Evolutionary conservation across 306 rosid species (phyloP).

Genomic region (Cicer chorassanicum): DNA sequence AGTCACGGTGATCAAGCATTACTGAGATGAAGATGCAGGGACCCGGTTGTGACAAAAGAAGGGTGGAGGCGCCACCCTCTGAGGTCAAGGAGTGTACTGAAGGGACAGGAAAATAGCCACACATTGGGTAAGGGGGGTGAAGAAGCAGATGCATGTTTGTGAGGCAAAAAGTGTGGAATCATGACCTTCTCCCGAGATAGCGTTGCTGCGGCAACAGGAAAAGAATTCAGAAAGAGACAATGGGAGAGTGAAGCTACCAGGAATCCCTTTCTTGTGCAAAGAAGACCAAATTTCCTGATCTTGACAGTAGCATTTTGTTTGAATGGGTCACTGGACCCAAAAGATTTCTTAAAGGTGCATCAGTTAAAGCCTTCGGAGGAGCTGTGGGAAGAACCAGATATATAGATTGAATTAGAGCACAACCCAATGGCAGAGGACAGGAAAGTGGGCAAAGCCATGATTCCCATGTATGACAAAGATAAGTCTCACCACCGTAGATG

Average conservation of each 20-base stretch:
- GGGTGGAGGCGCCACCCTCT: neutral
- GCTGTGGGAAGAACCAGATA: neutral
- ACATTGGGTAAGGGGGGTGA: neutral
- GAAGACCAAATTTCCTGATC: constrained; percentile 15
- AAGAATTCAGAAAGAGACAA: neutral
- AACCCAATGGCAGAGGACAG: neutral
- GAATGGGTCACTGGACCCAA: neutral
- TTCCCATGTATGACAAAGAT: neutral
- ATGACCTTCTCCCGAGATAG: neutral
- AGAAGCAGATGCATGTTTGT: constrained; percentile 7
- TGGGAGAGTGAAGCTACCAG: neutral
- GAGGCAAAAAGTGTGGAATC: neutral
- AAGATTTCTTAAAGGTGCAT: neutral
- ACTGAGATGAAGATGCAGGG: constrained; percentile 1
- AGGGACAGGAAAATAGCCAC: neutral
- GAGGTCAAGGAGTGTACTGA: constrained; percentile 18
- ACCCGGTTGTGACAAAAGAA: constrained; percentile 5
- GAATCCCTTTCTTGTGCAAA: neutral
- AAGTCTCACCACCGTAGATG: neutral
- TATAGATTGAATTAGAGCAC: neutral
- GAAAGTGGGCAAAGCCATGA: neutral
- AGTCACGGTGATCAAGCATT: neutral
- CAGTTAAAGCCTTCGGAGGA: neutral
- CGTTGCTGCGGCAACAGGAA: constrained; percentile 1
- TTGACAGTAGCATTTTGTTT: neutral